Evolutionary conservation across 768 basidiomycete genomes (phyloP), one percentile per base, ranked within the genome.

Genomic region (Rhizopogon salebrosus): DNA sequence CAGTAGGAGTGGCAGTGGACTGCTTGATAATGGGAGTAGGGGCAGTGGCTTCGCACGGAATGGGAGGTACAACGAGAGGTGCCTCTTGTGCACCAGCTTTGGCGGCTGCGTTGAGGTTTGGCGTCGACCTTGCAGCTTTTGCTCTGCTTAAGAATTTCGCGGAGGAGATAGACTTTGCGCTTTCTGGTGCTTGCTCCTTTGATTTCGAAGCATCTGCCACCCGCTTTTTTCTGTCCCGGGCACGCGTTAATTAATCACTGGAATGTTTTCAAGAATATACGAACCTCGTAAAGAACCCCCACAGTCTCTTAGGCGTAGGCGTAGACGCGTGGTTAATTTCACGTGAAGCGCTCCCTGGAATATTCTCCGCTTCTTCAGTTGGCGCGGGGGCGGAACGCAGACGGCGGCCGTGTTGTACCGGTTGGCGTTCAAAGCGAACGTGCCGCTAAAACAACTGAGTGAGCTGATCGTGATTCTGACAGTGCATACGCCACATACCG

Each of bases 281-380:
- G 8, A 46, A 68, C 68, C 60, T 62, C 18, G 57, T 62, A 20
- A 55, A 43, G 16, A 63, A 51, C 11, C 52, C 64, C 60, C 57
- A 53, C 40, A 48, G 54, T 42, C 20, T 62, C 13, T 53, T 53
- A 6, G 57, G 34, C 16, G 6, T 35, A 2, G 51, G 34, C 4
- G 27, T 39, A 18, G 50, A 23, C 0, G 55, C 2, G 48, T 53
- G 11, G 35, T 42, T 4, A 11, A 50, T 50, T 16, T 46, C 48
- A 35, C 51, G 57, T 16, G 55, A 23, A 2, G 24, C 27, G 20
- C 29, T 20, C 13, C 6, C 16, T 2, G 9, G 38, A 36, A 42
- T 11, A 20, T 46, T n/a, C 6, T 48, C 41, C 6, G 40, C 52
- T 9, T 54, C 53, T 3, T 40, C 46, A 27, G 63, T 55, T 6